These are phyloP conservation scores for Corchorus olitorius DNA, from an alignment of 345 rosid species.

Conservation along the genomic window DNA sequence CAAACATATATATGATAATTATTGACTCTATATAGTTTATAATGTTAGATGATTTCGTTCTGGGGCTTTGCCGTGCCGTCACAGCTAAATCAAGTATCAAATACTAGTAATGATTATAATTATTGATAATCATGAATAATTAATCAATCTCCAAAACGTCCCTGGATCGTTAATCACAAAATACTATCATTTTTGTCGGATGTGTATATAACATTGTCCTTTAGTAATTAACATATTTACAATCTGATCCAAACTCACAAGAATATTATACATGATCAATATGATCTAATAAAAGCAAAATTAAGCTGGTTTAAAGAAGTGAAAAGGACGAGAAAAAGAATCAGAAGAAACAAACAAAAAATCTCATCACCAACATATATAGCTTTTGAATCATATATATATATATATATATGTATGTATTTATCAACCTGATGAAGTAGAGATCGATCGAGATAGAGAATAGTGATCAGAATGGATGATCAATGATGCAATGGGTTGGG, in stretches of 20 bases:
- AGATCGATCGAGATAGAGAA: too few species aligned
- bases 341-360: background rate
- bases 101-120: background rate
- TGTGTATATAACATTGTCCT: background rate
- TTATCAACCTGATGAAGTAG: background rate
- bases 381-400: background rate
- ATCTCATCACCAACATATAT: background rate
- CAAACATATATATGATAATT: too few species aligned
- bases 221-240: background rate
- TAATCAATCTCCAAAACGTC: background rate
- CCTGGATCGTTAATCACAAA: background rate
- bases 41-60: background rate
- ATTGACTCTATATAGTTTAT: too few species aligned
- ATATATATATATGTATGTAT: background rate
- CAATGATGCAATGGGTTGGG: constrained; percentile 94
- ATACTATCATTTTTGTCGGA: background rate
- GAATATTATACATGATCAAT: background rate
- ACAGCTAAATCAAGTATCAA: background rate
- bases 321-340: background rate
- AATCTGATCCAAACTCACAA: background rate
- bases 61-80: constrained; percentile 9
- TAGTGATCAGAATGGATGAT: constrained; percentile 18
- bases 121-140: constrained; percentile 2
- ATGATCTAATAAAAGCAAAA: constrained; percentile 9
- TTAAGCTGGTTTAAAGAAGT: background rate